A percentile compares a stretch with the other conserved stretches of the same genome.
Evolutionary conservation across 495 filamentous ascomycete genomes (phyloP).

Genomic region (Platismatia glauca): DNA sequence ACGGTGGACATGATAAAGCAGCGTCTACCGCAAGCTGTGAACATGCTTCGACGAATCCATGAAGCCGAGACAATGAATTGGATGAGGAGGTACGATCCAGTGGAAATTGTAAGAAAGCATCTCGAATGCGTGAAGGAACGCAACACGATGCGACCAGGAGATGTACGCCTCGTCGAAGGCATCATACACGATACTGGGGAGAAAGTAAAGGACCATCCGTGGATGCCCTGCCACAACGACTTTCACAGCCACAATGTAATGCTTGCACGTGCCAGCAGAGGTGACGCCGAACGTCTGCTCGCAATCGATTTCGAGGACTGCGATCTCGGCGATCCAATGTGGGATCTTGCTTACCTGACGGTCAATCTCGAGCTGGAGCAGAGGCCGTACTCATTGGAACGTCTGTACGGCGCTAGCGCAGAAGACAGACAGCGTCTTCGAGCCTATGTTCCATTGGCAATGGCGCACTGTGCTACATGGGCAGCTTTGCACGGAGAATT

Average conservation of each 20-base stretch:
- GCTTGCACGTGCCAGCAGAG: background rate
- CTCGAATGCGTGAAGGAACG: background rate
- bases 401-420: conserved; percentile 1
- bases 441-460: conserved; percentile 5
- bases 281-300: background rate
- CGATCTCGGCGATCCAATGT: conserved; percentile 16
- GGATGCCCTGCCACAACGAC: conserved; percentile 17
- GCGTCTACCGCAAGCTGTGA: background rate
- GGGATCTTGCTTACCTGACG: conserved; percentile 17
- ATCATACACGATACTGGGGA: background rate
- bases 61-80: background rate
- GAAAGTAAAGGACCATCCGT: conserved; percentile 1
- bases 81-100: conserved; percentile 10
- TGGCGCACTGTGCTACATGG: conserved; percentile 16
- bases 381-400: background rate
- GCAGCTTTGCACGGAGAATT: conserved; percentile 1
- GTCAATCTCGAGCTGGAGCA: conserved; percentile 9
- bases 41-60: conserved; percentile 9
- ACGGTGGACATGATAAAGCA: background rate
- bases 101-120: conserved; percentile 1
- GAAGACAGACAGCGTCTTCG: background rate
- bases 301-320: conserved; percentile 15
- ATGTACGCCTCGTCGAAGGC: background rate
- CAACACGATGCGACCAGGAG: background rate
- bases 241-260: conserved; percentile 15